These are phyloP conservation scores for Sarocladiaceae sp. DNA, from an alignment of 2,329 filamentous ascomycete species.

Conservation along the genomic window DNA sequence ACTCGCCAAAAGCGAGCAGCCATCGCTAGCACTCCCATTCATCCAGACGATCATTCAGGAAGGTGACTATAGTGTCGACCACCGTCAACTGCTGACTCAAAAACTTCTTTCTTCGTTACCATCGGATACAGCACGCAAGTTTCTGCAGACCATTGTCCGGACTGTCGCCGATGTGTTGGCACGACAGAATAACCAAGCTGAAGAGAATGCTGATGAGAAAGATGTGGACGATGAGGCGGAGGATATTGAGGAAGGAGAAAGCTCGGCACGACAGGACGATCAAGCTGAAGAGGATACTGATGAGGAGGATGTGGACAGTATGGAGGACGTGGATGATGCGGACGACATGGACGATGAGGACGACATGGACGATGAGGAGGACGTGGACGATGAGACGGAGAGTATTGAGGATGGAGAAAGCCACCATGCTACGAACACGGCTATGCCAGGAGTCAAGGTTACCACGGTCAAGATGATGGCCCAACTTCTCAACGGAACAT, in stretches of 20 bases:
- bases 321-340: too few relatives aligned
- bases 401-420: too few relatives aligned
- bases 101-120: conserved; percentile 23
- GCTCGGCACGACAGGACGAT: too few relatives aligned
- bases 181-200: conserved; percentile 19
- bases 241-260: too few relatives aligned
- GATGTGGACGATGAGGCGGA: too few relatives aligned
- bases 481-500: conserved; percentile 24
- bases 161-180: conserved; percentile 24
- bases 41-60: conserved; percentile 25
- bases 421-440: too few relatives aligned
- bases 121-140: conserved; percentile 17
- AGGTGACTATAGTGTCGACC: conserved; percentile 26
- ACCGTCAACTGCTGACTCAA: conserved; percentile 23
- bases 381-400: too few relatives aligned
- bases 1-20: conserved; percentile 24
- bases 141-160: conserved; percentile 22
- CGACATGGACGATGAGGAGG: too few relatives aligned
- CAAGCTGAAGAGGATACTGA: too few relatives aligned
- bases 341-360: too few relatives aligned
- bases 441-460: conserved; percentile 27
- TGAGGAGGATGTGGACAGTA: too few relatives aligned
- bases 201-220: too few relatives aligned
- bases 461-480: conserved; percentile 34
- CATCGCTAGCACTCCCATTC: conserved; percentile 23